Evolutionary conservation across 1,139 yeast genomes (phyloP), one percentile per base, ranked within the genome.

Genomic region (Saccharomyces hybrid): DNA sequence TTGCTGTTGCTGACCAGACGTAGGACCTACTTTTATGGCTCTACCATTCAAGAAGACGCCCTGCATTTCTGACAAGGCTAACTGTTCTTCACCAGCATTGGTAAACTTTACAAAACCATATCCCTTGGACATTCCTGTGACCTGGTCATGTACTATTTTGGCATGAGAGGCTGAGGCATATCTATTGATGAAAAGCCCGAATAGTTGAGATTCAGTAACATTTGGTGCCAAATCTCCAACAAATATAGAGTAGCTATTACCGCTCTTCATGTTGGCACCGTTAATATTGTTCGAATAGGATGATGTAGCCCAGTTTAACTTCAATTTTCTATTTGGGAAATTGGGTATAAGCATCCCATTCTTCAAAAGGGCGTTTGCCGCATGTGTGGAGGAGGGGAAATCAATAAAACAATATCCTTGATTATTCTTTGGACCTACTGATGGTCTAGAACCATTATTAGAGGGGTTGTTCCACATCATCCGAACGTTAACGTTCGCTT

Each of bases 201-300:
- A 73, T 56, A 86, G 70, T 62, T 82, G 84, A 20, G 86, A 84
- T 63, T 86, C 91, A 4, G 86, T 84, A 23, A 88, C 84, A 25
- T 82, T 80, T 20, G 88, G 88, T 1, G 88, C 82, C 59, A 86
- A 73, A 68, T 86, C 91, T 47, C 93, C 93, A n/a, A 86, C 91
- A 72, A 86, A 86, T 44, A 86, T 71, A 1, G 90, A 83, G 61
- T 67, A 81, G 62, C 83, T 88, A 8, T 60, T 55, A 14, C 26
- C n/a, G 11, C 28, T 51, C 34, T 51, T 50, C 5, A 5, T 11
- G 28, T 27, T 46, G 20, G n/a, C n/a, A n/a, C n/a, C n/a, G n/a
- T 9, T 28, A 49, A 28, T 55, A 79, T 70, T 59, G 11, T 56
- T 55, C n/a, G 56, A 42, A 2, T 83, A 80, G 9, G 85, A 84